Conservation (phyloP, 768 basidiomycete genomes). For the Agrocybe chaxingu region DNA sequence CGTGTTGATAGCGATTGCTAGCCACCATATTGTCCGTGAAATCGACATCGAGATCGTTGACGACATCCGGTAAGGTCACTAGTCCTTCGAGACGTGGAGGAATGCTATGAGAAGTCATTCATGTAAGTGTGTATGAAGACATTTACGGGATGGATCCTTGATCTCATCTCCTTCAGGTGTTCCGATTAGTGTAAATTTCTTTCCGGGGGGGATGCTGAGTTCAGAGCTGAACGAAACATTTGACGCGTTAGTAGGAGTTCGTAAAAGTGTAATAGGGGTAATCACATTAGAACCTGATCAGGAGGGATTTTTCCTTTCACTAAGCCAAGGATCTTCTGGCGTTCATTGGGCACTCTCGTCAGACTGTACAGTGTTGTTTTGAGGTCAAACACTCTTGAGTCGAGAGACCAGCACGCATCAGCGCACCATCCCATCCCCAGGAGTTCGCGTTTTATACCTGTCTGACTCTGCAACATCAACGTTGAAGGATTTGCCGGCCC, state of each 20-base stretch:
- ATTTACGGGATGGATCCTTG: slow-evolving; percentile 68
- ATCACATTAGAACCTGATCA: slow-evolving; percentile 67
- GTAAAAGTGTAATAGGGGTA: slow-evolving; percentile 16
- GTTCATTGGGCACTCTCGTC: slow-evolving; percentile 77
- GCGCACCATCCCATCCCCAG: too few relatives aligned
- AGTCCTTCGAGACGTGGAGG: slow-evolving; percentile 39
- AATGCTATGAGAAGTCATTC: not conserved
- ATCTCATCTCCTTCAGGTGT: slow-evolving; percentile 85
- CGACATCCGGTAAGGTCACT: slow-evolving; percentile 61
- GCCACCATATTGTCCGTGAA: slow-evolving; percentile 60
- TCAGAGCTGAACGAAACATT: slow-evolving; percentile 41
- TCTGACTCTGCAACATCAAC: too few relatives aligned
- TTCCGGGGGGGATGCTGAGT: slow-evolving; percentile 52
- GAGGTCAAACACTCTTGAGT: slow-evolving; percentile 72
- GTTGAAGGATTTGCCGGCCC: too few relatives aligned
- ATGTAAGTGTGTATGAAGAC: not conserved
- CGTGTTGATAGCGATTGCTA: slow-evolving; percentile 62
- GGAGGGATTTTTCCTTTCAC: slow-evolving; percentile 80
- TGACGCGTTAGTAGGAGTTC: slow-evolving; percentile 5
- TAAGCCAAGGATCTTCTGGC: slow-evolving; percentile 86
- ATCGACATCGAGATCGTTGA: slow-evolving; percentile 83
- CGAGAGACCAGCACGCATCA: slow-evolving; percentile 3
- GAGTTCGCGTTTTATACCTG: too few relatives aligned
- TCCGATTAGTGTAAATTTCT: slow-evolving; percentile 83
- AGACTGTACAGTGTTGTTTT: slow-evolving; percentile 62